phyloP scores from a whole-genome alignment of 805 yeast genomes.

The Myxozyma vanderwaltii region DNA sequence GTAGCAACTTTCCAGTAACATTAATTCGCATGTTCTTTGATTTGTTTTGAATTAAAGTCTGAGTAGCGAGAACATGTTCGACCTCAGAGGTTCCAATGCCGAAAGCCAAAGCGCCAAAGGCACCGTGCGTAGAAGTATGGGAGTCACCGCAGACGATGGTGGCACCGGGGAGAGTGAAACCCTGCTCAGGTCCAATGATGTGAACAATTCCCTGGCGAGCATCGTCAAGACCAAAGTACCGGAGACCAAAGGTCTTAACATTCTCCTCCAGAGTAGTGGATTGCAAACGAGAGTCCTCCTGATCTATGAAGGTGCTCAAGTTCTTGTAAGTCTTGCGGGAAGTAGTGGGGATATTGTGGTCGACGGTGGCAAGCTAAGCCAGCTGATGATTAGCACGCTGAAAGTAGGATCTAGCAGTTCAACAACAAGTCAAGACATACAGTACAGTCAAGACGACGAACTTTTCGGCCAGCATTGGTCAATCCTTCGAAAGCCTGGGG shows the following conservation, averaged over 20 bases:
- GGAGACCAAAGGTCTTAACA: slow-evolving; percentile 83
- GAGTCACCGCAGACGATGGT: slow-evolving; percentile 99
- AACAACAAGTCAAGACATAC: slow-evolving; percentile 21
- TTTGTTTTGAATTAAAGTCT: slow-evolving; percentile 90
- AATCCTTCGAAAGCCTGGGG: slow-evolving; percentile 99
- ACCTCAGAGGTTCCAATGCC: slow-evolving; percentile 99
- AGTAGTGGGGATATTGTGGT: slow-evolving; percentile 87
- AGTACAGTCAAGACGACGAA: slow-evolving; percentile 64
- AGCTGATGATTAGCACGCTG: background rate
- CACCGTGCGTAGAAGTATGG: slow-evolving; percentile 98
- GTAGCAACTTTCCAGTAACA: slow-evolving; percentile 78
- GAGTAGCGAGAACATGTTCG: slow-evolving; percentile 97
- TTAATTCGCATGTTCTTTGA: slow-evolving; percentile 93
- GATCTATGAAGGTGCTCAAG: slow-evolving; percentile 78
- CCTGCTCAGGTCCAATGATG: slow-evolving; percentile 98
- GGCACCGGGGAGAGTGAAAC: slow-evolving; percentile 97
- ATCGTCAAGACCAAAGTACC: slow-evolving; percentile 94
- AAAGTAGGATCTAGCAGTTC: background rate
- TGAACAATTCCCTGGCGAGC: slow-evolving; percentile 97
- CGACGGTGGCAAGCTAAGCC: slow-evolving; percentile 37
- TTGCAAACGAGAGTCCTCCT: slow-evolving; percentile 89
- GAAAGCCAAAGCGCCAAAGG: slow-evolving; percentile 95
- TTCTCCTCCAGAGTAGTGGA: slow-evolving; percentile 90
- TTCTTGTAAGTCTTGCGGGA: slow-evolving; percentile 77
- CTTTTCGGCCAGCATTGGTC: slow-evolving; percentile 79